phyloP scores from a whole-genome alignment of 148 eudicot species.

The Arctostaphylos glauca region DNA sequence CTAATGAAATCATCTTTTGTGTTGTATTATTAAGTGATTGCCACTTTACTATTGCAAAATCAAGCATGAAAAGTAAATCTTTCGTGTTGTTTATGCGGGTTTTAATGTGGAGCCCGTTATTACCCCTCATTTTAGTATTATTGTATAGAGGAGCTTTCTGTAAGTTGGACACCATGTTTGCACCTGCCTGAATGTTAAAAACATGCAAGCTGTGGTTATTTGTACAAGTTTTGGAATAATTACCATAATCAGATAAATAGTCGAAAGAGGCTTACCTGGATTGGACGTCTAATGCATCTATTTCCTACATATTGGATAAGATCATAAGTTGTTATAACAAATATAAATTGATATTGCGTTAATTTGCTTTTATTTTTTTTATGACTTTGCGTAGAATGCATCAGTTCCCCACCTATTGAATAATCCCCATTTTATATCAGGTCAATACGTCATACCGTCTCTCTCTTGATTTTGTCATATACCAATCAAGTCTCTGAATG shows the following conservation, averaged over 20 bases:
- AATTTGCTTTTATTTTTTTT: neutral
- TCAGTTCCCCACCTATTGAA: neutral
- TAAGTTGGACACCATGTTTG: slow-evolving; percentile 1
- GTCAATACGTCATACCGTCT: neutral
- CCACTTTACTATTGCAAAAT: neutral
- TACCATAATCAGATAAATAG: neutral
- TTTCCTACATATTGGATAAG: neutral
- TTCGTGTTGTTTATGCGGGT: neutral
- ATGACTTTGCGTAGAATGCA: neutral
- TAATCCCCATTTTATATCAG: neutral
- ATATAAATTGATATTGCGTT: neutral
- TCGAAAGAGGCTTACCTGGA: neutral
- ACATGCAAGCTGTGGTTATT: neutral
- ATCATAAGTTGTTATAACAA: neutral
- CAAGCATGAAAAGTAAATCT: neutral
- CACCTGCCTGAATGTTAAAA: neutral
- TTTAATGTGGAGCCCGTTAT: neutral
- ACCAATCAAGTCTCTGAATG: neutral
- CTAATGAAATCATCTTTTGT: neutral
- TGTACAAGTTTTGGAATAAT: neutral
- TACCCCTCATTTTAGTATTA: neutral
- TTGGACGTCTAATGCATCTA: neutral
- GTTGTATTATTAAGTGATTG: neutral
- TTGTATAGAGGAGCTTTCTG: neutral
- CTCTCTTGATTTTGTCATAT: neutral